Evolutionary conservation across 2,329 filamentous ascomycete genomes (phyloP), one percentile per base, ranked within the genome.

Genomic region (Diaporthe velutina): DNA sequence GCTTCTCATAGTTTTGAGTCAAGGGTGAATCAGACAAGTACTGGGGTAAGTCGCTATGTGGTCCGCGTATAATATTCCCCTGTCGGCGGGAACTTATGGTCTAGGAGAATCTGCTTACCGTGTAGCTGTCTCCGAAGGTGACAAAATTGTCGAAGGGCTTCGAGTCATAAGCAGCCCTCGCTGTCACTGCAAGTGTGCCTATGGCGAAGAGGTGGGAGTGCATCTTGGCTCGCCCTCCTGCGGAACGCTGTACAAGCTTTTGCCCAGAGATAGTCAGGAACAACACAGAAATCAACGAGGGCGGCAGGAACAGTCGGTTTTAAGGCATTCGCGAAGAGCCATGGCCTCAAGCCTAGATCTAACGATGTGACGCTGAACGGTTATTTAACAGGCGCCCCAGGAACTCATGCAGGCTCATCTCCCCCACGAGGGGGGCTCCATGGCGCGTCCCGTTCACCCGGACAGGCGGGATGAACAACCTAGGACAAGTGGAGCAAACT

Each of bases 121-220:
- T 94, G 80, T 93, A 95, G 82, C 92, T 94, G 82, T 95, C 93
- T 17, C 93, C 93, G 80, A 95, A 95, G 0, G 91, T 88, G 52
- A 95, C 88, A 50, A 95, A 81, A 67, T 90, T 92, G 38, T 90
- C 87, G 80, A 94, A 91, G 7, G 75, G 66, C 50, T 86, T 84
- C 42, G 83, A 82, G 42, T 54, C 54, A 17, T 55, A 68, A 30
- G 54, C 68, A 57, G 74, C 73, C 17, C 67, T 70, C 64, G 74
- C 60, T 8, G 42, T 25, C 25, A 57, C 52, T 60, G 60, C 61
- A 8, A 74, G 42, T 8, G 48, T 45, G 19, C 52, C 52, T 28
- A 33, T 38, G n/a, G 55, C 10, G 19, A 72, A 33, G 22, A 72
- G 30, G 40, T 33, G 7, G 7, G 38, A n/a, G 9, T 42, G 45